Conservation (phyloP, 805 yeast genomes). For the Myxozyma vanderwaltii region DNA sequence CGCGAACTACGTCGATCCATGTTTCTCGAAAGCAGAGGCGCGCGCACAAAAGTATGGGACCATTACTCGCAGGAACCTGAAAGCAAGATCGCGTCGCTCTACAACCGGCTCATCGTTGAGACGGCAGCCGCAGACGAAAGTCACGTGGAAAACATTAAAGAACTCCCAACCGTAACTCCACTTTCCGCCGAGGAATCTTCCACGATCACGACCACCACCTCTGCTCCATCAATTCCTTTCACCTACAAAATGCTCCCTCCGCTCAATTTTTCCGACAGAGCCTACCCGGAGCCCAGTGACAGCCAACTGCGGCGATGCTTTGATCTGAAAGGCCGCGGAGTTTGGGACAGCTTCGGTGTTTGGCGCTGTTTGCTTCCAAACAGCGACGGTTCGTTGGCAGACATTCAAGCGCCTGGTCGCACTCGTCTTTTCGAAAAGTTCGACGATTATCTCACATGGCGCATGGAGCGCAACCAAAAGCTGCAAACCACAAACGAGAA, state of each 20-base stretch:
- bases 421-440: slow-evolving; percentile 58
- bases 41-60: slow-evolving; percentile 29
- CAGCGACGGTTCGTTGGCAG: slow-evolving; percentile 19
- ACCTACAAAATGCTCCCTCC: not conserved
- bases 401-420: slow-evolving; percentile 39
- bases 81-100: not conserved
- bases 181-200: not conserved
- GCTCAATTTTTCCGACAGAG: slow-evolving; percentile 41
- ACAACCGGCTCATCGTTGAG: slow-evolving; percentile 7
- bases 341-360: slow-evolving; percentile 82
- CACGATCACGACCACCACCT: not conserved
- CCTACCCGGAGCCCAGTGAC: slow-evolving; percentile 61
- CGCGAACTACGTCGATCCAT: slow-evolving; percentile 17
- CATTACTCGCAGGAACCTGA: slow-evolving; percentile 13
- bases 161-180: not conserved
- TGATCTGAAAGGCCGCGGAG: slow-evolving; percentile 54
- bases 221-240: not conserved
- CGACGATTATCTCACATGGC: slow-evolving; percentile 32
- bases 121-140: not conserved
- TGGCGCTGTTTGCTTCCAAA: slow-evolving; percentile 89
- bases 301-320: slow-evolving; percentile 64
- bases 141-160: not conserved
- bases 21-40: slow-evolving; percentile 11
- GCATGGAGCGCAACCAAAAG: slow-evolving; percentile 12
- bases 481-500: not conserved